Evolutionary conservation across 768 basidiomycete species (phyloP), one percentile per base, ranked within the genome.

Genomic region (Candolleomyces efflorescens): DNA sequence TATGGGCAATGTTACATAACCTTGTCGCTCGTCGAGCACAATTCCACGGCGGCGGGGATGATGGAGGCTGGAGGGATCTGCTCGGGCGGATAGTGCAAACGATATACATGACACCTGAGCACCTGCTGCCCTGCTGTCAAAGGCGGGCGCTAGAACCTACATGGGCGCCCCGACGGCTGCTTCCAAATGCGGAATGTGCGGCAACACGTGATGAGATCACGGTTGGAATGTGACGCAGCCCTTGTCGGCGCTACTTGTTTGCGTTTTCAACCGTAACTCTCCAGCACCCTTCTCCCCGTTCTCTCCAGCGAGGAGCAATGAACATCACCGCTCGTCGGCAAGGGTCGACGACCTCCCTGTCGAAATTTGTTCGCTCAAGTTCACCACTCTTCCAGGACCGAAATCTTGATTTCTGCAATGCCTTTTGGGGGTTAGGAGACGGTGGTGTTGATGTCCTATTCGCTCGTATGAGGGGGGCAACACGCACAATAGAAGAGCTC

Each of bases 361-460:
- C 89, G 26, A 84, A 77, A 70, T 91, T 78, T 70, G 87, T 82
- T 48, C 78, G 86, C 41, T 73, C 78, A 47, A 75, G 74, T 38
- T 85, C 87, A 43, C 81, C 84, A 20, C 70, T 63, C 37, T 58
- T 69, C 11, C 73, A 73, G 58, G 74, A 74, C 62, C 79, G 82
- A 56, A 84, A 85, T 10, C 72, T 86, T 65, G 93, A 97, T 74
- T 98, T 94, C 73, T 98, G 95, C 72, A 99, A 98, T 73, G 84
- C 93, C 2, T 98, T 98, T 75, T 98, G 97, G 97, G 93, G 93
- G 11, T 64, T 80, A 18, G 83, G 79, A 26, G 94, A 97, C 76
- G 88, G 81, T 39, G 94, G 94, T 15, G 93, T 92, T 60, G 92
- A 96, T 65, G 92, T 95, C 46, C 78, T 98, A 32, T 90, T 92